phyloP scores from a whole-genome alignment of 371 early-diverging fungal genomes.

The Dichotomocladium elegans region DNA sequence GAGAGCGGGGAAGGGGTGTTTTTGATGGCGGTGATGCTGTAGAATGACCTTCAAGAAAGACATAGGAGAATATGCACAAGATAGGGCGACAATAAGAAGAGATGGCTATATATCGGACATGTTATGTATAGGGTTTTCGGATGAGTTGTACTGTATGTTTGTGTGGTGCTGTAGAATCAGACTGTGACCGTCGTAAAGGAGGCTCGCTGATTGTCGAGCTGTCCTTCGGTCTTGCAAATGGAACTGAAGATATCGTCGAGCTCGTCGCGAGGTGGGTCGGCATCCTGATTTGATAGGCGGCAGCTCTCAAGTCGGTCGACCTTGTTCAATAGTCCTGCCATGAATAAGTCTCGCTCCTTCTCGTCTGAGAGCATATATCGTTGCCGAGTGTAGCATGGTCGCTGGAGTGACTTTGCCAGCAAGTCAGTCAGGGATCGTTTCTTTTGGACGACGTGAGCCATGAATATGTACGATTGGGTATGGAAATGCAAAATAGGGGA shows the following conservation, averaged over 20 bases:
- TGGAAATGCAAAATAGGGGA: background rate
- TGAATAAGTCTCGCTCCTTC: slow-evolving; percentile 27
- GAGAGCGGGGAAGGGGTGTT: background rate
- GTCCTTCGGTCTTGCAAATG: slow-evolving; percentile 5
- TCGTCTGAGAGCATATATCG: slow-evolving; percentile 15
- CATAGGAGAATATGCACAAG: too few species aligned
- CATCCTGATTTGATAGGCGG: slow-evolving; percentile 28
- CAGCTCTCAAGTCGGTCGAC: slow-evolving; percentile 26
- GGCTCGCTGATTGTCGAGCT: slow-evolving; percentile 11
- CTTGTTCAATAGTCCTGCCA: slow-evolving; percentile 21
- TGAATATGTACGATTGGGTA: background rate
- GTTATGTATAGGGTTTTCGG: background rate
- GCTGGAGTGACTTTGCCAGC: slow-evolving; percentile 42
- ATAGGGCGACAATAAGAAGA: background rate
- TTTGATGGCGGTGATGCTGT: background rate
- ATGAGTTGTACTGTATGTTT: too few species aligned
- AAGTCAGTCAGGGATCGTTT: slow-evolving; percentile 38
- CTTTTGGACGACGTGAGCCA: background rate
- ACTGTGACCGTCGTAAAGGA: background rate
- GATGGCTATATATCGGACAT: background rate
- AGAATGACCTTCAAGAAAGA: slow-evolving; percentile 1
- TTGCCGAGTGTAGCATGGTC: slow-evolving; percentile 25
- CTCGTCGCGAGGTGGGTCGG: slow-evolving; percentile 12
- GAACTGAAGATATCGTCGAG: slow-evolving; percentile 2
- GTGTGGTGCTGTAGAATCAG: background rate